Evolutionary conservation across 1,284 basidiomycete genomes (phyloP), one percentile per base, ranked within the genome.

Genomic region (Gymnopus androsaceus): DNA sequence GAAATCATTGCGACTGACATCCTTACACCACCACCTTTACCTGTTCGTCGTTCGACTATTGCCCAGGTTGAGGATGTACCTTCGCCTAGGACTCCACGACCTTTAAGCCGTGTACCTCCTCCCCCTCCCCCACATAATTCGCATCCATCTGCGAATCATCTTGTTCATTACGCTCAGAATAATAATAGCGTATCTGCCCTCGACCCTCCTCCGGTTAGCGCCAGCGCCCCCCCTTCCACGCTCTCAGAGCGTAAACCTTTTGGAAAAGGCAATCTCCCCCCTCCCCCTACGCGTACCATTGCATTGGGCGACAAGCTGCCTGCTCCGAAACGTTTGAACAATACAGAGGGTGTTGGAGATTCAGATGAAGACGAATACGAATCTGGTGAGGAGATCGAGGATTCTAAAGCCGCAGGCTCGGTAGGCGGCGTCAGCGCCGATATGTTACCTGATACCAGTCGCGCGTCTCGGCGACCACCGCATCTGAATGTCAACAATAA

Each of bases 381-480:
- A 17, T 80, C 76, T 1, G 79, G 71, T 3, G 79, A 78, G 15
- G 84, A 84, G 52, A 78, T 80, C 1, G 75, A 77, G 57, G n/a
- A n/a, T n/a, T n/a, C n/a, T n/a, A n/a, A n/a, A n/a, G n/a, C n/a
- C n/a, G n/a, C n/a, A n/a, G n/a, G n/a, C n/a, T n/a, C n/a, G n/a
- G 65, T 67, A 8, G 31, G 40, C n/a, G 38, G 54, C 8, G 41
- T 70, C 11, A 56, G 67, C 8, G 65, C 82, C 0, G 90, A 94
- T 57, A 76, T 83, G 19, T 81, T 93, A 54, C 94, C 94, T 0
- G 94, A 96, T 68, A 80, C 84, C 8, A 92, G 87, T 46, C 81
- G 83, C 45, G 88, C 94, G 1, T 95, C 92, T 23, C 83, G 94
- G 7, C 82, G 88, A 0, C 88, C 89, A 1, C 95, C 95, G 14